These are phyloP conservation scores for Penicillium egyptiacum DNA, from an alignment of 495 filamentous ascomycete species.

Conservation along the genomic window DNA sequence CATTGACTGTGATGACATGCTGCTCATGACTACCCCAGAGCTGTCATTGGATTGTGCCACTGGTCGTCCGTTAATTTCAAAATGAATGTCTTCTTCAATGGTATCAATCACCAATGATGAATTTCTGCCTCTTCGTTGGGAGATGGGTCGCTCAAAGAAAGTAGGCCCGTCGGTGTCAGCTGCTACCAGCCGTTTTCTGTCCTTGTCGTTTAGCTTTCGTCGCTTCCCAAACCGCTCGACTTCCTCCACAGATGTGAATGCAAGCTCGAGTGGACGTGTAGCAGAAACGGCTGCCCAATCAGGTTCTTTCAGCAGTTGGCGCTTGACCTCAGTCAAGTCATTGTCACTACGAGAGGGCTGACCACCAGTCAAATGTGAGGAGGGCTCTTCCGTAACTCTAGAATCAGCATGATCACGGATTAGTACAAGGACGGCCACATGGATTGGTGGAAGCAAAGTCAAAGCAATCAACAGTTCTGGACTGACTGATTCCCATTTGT, in stretches of 20 bases:
- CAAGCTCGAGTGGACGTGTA: constrained; percentile 35
- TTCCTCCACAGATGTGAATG: constrained; percentile 32
- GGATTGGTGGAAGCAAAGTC: constrained; percentile 1
- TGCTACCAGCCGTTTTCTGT: constrained; percentile 30
- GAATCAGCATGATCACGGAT: constrained; percentile 4
- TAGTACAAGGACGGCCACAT: constrained; percentile 3
- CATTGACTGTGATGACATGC: constrained; percentile 39
- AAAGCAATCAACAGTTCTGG: constrained; percentile 5
- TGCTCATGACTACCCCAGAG: constrained; percentile 5
- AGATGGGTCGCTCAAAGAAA: constrained; percentile 4
- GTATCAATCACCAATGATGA: constrained; percentile 12
- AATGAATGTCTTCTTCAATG: constrained; percentile 24
- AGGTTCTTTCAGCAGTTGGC: constrained; percentile 31
- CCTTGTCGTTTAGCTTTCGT: constrained; percentile 36
- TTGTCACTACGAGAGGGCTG: not conserved
- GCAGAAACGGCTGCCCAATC: constrained; percentile 41
- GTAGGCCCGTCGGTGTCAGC: not conserved
- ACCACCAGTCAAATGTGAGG: not conserved
- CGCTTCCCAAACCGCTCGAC: constrained; percentile 40
- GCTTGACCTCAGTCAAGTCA: constrained; percentile 31
- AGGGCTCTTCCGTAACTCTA: not conserved
- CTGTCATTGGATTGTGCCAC: constrained; percentile 6
- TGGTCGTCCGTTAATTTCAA: constrained; percentile 31
- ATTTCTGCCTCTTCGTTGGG: not conserved
- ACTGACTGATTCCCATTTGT: constrained; percentile 21